Conservation (phyloP, 2,329 filamentous ascomycete genomes). For the Mycosphaerella arachidis region DNA sequence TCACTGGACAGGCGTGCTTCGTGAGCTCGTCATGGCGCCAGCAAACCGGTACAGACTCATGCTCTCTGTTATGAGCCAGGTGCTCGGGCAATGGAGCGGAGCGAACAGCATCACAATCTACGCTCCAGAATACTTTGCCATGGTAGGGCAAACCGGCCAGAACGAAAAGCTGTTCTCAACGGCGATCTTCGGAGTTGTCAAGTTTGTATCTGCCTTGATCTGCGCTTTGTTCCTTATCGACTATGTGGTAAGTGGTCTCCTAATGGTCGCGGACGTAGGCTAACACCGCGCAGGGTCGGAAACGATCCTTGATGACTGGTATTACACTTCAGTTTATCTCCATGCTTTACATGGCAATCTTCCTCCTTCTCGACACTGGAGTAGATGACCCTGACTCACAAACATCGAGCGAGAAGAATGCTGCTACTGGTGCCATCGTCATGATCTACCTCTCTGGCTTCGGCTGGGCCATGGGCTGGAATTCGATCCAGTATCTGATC, state of each 20-base stretch:
- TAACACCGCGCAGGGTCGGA: background rate
- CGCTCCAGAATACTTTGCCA: constrained; percentile 66
- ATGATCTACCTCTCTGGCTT: constrained; percentile 55
- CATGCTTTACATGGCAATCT: constrained; percentile 54
- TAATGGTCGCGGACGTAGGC: too few species aligned
- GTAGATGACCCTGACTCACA: constrained; percentile 49
- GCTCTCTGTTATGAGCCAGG: constrained; percentile 62
- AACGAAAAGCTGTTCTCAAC: constrained; percentile 68
- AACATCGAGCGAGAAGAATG: constrained; percentile 47
- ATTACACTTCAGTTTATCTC: constrained; percentile 31
- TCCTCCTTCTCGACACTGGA: constrained; percentile 56
- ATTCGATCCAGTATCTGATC: constrained; percentile 62
- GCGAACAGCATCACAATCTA: constrained; percentile 70
- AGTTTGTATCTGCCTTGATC: constrained; percentile 60
- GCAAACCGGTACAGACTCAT: constrained; percentile 71
- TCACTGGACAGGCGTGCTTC: constrained; percentile 60
- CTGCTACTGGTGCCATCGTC: constrained; percentile 60
- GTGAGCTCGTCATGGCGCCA: constrained; percentile 63
- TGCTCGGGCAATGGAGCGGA: constrained; percentile 65
- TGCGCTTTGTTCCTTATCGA: constrained; percentile 67
- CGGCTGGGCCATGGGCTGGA: constrained; percentile 54
- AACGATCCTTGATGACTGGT: constrained; percentile 44
- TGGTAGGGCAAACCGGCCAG: constrained; percentile 65
- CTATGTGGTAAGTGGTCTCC: background rate
- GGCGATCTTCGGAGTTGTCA: constrained; percentile 71